Conservation (phyloP, 2,329 filamentous ascomycete genomes). For the Aureobasidium sp. region DNA sequence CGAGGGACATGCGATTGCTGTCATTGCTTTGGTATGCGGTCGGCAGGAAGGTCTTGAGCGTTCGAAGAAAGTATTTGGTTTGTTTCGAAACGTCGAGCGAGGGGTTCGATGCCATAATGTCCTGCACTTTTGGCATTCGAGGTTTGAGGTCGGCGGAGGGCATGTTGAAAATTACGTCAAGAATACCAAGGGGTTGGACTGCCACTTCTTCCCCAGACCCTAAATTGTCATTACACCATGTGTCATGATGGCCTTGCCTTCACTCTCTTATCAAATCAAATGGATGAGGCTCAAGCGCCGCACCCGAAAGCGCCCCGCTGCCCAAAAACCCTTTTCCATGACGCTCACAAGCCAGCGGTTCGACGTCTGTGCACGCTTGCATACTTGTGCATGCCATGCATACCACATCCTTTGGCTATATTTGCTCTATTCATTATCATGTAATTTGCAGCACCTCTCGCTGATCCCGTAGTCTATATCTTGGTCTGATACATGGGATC, state of each 20-base stretch:
- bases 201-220: background rate
- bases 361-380: background rate
- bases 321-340: conserved; percentile 1
- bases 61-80: conserved; percentile 81
- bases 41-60: conserved; percentile 73
- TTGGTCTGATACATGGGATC: too few relatives aligned
- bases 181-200: too few relatives aligned
- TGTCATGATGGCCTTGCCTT: background rate
- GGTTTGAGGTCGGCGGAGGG: background rate
- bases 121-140: background rate
- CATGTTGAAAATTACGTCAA: background rate
- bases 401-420: too few relatives aligned
- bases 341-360: background rate
- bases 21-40: conserved; percentile 74
- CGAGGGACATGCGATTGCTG: conserved; percentile 81
- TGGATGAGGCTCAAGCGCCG: conserved; percentile 1
- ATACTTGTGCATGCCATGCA: background rate
- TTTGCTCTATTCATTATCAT: too few relatives aligned
- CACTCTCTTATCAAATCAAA: background rate
- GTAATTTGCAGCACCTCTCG: too few relatives aligned
- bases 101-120: conserved; percentile 1
- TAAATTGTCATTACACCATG: background rate
- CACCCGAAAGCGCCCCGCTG: background rate
- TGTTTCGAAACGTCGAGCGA: conserved; percentile 15
- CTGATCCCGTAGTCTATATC: too few relatives aligned